Evolutionary conservation across 176 grass and related monocot species (phyloP).

Genomic region (Aechmea fasciata): DNA sequence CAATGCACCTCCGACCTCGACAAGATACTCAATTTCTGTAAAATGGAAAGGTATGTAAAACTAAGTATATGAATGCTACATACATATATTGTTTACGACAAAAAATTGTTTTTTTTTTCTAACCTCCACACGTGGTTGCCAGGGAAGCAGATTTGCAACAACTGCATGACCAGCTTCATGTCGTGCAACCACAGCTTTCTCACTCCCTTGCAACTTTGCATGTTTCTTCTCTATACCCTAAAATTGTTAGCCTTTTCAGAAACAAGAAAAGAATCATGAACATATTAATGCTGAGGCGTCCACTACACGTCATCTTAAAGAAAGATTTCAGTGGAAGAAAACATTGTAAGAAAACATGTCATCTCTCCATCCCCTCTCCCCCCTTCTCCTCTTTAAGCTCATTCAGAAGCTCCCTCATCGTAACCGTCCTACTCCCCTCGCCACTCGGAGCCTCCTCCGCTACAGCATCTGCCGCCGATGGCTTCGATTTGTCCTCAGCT

Average conservation of each 20-base stretch:
- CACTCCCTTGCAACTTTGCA: constrained; percentile 81
- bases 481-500: constrained; percentile 37
- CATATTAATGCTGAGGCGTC: neutral
- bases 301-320: too few relatives aligned
- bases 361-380: constrained; percentile 23
- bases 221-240: constrained; percentile 99
- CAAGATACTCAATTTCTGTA: constrained; percentile 94
- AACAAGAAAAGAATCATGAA: constrained; percentile 5
- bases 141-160: constrained; percentile 73
- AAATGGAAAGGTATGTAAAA: neutral
- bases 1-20: constrained; percentile 93
- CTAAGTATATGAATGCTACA: neutral
- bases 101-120: constrained; percentile 21
- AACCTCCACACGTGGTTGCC: constrained; percentile 94
- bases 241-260: constrained; percentile 6
- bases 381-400: constrained; percentile 74
- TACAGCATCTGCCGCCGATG: constrained; percentile 33
- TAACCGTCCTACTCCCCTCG: constrained; percentile 59
- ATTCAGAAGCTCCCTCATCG: constrained; percentile 64
- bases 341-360: too few relatives aligned
- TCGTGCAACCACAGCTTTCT: constrained; percentile 93
- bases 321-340: too few relatives aligned
- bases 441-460: constrained; percentile 22
- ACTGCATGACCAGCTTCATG: constrained; percentile 98
- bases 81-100: constrained; percentile 16